phyloP scores from a whole-genome alignment of 345 rosid species.

The Geranium brycei region DNA sequence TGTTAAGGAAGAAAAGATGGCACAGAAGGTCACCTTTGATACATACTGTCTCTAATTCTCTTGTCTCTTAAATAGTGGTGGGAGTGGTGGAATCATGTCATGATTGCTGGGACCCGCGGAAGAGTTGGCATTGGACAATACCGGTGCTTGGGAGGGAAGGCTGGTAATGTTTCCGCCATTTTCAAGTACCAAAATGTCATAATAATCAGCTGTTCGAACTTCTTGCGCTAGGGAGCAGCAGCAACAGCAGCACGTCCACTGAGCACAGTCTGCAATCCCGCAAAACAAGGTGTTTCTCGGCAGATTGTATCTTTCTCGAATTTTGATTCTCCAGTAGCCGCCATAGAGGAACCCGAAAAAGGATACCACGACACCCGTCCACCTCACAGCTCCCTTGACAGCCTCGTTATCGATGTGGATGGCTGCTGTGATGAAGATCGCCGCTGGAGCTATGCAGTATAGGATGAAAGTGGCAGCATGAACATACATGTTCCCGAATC shows the following conservation, averaged over 20 bases:
- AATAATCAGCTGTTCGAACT: conserved; percentile 35
- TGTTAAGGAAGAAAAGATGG: too few relatives aligned
- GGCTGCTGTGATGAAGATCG: conserved; percentile 42
- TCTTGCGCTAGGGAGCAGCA: conserved; percentile 45
- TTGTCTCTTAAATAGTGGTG: conserved; percentile 17
- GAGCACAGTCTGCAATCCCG: conserved; percentile 33
- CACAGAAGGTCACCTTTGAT: too few relatives aligned
- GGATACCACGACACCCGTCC: conserved; percentile 31
- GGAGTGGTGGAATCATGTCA: conserved; percentile 26
- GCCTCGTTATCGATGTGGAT: conserved; percentile 32
- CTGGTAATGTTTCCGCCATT: conserved; percentile 6
- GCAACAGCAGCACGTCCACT: conserved; percentile 43
- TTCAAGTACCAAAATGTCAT: conserved; percentile 27
- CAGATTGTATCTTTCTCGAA: conserved; percentile 40
- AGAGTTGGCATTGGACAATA: conserved; percentile 2
- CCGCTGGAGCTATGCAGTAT: conserved; percentile 36
- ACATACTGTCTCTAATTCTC: background rate
- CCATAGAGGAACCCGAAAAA: conserved; percentile 42
- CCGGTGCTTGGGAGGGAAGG: conserved; percentile 13
- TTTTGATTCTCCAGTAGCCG: conserved; percentile 55
- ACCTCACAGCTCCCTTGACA: conserved; percentile 21
- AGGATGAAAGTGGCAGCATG: conserved; percentile 37
- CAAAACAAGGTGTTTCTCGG: conserved; percentile 19
- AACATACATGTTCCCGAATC: conserved; percentile 49
- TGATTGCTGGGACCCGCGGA: background rate